phyloP scores from a whole-genome alignment of 805 yeast genomes.

The Maudiozyma serrabonitensis region DNA sequence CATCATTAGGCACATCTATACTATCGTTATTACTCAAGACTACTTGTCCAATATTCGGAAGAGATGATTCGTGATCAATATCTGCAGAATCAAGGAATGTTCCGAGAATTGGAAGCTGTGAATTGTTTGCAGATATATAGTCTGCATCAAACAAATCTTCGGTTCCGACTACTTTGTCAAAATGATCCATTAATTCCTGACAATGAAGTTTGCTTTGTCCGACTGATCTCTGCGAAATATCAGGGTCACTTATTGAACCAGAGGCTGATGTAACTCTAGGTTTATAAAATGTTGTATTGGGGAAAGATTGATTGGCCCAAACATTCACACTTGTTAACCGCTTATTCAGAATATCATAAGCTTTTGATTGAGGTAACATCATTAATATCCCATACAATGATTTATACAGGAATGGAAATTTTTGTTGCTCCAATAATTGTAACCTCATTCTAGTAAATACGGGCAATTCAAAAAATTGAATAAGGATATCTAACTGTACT shows the following conservation, averaged over 20 bases:
- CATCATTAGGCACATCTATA: constrained; percentile 4
- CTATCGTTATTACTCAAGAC: neutral
- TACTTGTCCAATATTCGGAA: neutral
- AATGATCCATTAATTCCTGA: constrained; percentile 25
- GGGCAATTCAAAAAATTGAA: constrained; percentile 86
- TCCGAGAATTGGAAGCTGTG: constrained; percentile 5
- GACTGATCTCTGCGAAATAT: constrained; percentile 17
- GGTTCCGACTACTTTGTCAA: constrained; percentile 11
- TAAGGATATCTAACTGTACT: constrained; percentile 80
- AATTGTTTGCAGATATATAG: neutral
- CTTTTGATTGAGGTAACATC: constrained; percentile 89
- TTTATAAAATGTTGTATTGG: constrained; percentile 2
- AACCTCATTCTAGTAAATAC: constrained; percentile 79
- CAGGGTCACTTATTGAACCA: constrained; percentile 8
- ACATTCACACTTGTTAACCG: constrained; percentile 43
- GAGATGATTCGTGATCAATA: neutral
- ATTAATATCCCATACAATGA: constrained; percentile 86
- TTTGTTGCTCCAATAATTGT: constrained; percentile 81
- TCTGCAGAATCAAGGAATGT: constrained; percentile 7
- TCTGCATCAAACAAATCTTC: constrained; percentile 1
- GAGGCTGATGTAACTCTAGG: constrained; percentile 4
- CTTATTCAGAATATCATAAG: constrained; percentile 72
- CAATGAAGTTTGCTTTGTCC: constrained; percentile 20
- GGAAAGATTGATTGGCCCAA: constrained; percentile 18
- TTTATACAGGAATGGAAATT: constrained; percentile 70